A percentile compares a stretch with the other conserved stretches of the same genome.
Evolutionary conservation across 164 flowering plant genomes (phyloP).

Genomic region (Tinospora cordifolia): DNA sequence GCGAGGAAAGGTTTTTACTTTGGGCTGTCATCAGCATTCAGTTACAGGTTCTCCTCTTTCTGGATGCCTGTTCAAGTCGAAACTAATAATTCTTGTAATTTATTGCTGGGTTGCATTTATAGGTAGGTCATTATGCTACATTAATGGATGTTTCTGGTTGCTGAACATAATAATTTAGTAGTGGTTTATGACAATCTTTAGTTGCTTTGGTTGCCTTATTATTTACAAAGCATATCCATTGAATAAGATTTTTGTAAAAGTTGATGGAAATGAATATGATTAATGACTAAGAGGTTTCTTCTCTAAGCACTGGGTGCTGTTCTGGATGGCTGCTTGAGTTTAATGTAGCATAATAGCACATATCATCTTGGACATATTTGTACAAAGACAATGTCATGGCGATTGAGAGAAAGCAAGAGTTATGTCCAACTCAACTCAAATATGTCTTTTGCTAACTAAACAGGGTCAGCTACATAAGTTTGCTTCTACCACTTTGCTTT

Average conservation of each 20-base stretch:
- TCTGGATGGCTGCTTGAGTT: neutral
- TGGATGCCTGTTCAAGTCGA: neutral
- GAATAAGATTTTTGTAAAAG: neutral
- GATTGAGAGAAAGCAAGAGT: too few relatives aligned
- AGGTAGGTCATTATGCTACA: neutral
- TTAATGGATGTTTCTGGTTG: neutral
- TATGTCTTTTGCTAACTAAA: too few relatives aligned
- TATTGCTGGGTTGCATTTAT: neutral
- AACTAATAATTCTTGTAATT: neutral
- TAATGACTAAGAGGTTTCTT: neutral
- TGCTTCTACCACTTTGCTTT: too few relatives aligned
- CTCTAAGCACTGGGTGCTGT: neutral
- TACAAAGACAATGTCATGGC: neutral
- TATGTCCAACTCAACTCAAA: too few relatives aligned
- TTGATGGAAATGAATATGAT: neutral
- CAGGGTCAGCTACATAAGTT: too few relatives aligned
- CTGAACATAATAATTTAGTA: neutral
- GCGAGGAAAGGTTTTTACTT: constrained; percentile 90
- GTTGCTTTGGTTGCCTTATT: neutral
- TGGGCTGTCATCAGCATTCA: constrained; percentile 98
- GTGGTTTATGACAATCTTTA: neutral
- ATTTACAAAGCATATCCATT: neutral
- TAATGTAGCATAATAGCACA: neutral
- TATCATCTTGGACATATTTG: neutral
- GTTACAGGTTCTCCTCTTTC: constrained; percentile 51